A percentile compares a stretch with the other conserved stretches of the same genome.
These are phyloP conservation scores for Tephrocybe sp. DNA, from an alignment of 768 basidiomycete species.

Conservation along the genomic window DNA sequence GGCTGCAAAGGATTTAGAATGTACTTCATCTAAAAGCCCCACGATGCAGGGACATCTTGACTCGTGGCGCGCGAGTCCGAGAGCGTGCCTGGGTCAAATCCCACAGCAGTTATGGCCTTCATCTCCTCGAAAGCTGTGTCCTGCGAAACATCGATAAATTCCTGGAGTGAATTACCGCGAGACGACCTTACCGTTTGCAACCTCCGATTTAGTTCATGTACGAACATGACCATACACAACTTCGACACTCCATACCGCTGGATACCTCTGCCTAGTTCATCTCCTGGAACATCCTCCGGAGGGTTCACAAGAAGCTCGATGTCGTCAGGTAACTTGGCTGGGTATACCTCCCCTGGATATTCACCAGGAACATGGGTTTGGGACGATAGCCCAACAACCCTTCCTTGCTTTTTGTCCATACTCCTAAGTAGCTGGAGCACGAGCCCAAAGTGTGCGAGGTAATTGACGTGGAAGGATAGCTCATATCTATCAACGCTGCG, in stretches of 20 bases:
- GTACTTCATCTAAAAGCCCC: constrained; percentile 4
- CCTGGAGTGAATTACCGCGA: too few relatives aligned
- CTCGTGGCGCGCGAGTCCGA: constrained; percentile 5
- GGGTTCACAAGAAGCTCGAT: constrained; percentile 4
- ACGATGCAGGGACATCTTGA: constrained; percentile 1
- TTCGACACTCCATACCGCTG: constrained; percentile 9
- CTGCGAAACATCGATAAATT: background rate
- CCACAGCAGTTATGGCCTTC: constrained; percentile 1
- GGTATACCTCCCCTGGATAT: constrained; percentile 3
- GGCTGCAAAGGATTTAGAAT: constrained; percentile 3
- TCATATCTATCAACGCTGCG: constrained; percentile 3
- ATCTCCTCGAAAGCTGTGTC: background rate
- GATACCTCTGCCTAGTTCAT: constrained; percentile 6
- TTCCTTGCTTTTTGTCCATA: constrained; percentile 3
- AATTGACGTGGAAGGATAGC: constrained; percentile 4
- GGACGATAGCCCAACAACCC: constrained; percentile 7
- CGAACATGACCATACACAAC: constrained; percentile 8
- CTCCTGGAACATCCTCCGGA: background rate
- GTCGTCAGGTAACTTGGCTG: background rate
- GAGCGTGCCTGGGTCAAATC: constrained; percentile 3
- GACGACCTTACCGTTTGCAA: background rate
- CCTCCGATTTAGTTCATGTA: constrained; percentile 6
- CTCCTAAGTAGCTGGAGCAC: constrained; percentile 1
- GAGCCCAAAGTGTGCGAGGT: constrained; percentile 5
- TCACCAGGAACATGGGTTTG: constrained; percentile 5